Evolutionary conservation across 1,284 basidiomycete species (phyloP).

Genomic region (Ganoderma leucocontextum): DNA sequence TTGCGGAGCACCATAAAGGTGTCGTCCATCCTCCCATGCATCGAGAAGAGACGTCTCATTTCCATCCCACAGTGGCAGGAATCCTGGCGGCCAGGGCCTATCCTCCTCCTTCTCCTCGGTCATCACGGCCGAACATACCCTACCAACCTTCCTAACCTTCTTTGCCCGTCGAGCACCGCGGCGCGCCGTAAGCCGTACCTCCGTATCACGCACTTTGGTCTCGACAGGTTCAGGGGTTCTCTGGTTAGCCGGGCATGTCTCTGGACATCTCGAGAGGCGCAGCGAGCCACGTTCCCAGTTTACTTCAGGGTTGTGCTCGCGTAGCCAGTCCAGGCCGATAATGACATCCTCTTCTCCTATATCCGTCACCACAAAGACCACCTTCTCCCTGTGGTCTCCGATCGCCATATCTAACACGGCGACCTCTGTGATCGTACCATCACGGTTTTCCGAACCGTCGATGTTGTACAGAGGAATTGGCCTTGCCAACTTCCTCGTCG

Average conservation of each 20-base stretch:
- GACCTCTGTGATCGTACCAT: neutral
- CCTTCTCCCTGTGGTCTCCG: no score
- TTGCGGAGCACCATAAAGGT: neutral
- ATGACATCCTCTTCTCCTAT: neutral
- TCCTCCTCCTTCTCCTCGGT: neutral
- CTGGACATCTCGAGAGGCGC: neutral
- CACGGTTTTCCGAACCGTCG: neutral
- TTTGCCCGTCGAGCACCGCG: neutral
- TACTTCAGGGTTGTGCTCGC: neutral
- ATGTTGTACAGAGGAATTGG: neutral
- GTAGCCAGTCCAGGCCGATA: neutral
- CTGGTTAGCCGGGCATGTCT: neutral
- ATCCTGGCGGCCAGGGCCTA: neutral
- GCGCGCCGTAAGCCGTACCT: no score
- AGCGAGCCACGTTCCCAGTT: neutral
- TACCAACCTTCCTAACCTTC: neutral
- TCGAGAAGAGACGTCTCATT: neutral
- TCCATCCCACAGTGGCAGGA: neutral
- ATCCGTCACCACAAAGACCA: no score
- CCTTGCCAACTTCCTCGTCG: neutral
- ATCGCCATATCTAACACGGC: neutral
- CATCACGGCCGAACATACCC: neutral
- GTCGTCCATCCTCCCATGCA: neutral
- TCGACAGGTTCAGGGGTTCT: no score
- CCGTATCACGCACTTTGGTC: no score